These are phyloP conservation scores for Capsella rubella DNA, from an alignment of 441 rosid genomes.

Conservation along the genomic window DNA sequence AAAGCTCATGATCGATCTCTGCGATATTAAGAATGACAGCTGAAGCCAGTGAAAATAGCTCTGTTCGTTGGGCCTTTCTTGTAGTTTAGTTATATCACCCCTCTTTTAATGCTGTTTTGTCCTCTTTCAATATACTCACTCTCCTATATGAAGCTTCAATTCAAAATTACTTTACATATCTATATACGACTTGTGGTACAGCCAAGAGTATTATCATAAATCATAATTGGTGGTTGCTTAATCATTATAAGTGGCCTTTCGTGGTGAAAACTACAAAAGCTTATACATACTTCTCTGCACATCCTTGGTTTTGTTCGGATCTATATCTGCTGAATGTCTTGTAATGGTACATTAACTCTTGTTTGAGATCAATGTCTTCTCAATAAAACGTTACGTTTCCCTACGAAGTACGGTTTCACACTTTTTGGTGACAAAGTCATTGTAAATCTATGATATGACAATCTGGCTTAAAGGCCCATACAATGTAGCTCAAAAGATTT, in stretches of 20 bases:
- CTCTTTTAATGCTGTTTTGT: conserved; percentile 22
- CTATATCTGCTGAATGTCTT: too few relatives aligned
- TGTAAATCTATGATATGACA: too few relatives aligned
- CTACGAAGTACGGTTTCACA: too few relatives aligned
- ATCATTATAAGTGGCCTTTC: neutral
- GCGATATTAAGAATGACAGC: conserved; percentile 38
- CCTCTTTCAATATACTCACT: neutral
- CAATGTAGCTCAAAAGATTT: too few relatives aligned
- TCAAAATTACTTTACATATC: neutral
- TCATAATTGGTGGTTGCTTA: neutral
- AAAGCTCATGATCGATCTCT: conserved; percentile 12
- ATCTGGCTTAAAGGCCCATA: too few relatives aligned
- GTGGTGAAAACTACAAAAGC: neutral
- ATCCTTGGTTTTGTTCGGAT: neutral
- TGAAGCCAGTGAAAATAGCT: conserved; percentile 31
- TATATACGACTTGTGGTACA: neutral
- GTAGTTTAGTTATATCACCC: conserved; percentile 26
- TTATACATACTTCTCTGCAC: neutral
- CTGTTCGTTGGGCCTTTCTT: conserved; percentile 29
- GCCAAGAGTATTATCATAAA: neutral
- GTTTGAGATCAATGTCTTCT: too few relatives aligned
- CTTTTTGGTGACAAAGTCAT: too few relatives aligned
- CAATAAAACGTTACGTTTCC: too few relatives aligned
- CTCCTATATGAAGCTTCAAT: neutral
- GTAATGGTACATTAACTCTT: too few relatives aligned